phyloP scores from a whole-genome alignment of 331 rosid species.

The Prunus yedoensis region DNA sequence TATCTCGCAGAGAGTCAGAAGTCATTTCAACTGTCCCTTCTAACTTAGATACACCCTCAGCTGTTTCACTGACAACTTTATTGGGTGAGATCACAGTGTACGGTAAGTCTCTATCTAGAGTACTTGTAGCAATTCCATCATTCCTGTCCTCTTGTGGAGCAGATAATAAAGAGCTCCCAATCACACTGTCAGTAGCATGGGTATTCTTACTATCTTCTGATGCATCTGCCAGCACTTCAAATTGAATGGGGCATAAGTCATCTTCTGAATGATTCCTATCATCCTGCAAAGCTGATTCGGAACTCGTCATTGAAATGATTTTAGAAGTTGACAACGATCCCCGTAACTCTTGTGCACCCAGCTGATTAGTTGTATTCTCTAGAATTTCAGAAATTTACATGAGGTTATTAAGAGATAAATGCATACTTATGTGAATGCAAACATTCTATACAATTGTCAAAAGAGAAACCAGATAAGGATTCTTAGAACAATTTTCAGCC shows the following conservation, averaged over 20 bases:
- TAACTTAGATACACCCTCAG: constrained; percentile 26
- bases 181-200: constrained; percentile 22
- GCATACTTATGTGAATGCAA: constrained; percentile 29
- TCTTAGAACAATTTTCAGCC: background rate
- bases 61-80: constrained; percentile 30
- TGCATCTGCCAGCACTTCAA: constrained; percentile 33
- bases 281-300: constrained; percentile 29
- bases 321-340: constrained; percentile 27
- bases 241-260: constrained; percentile 30
- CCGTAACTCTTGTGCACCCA: constrained; percentile 22
- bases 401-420: constrained; percentile 31
- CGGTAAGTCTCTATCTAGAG: constrained; percentile 19
- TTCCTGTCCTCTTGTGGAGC: constrained; percentile 20
- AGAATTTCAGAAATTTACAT: constrained; percentile 28
- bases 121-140: constrained; percentile 32
- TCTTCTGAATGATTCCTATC: constrained; percentile 30
- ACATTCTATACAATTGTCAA: constrained; percentile 9
- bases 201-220: constrained; percentile 28
- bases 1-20: constrained; percentile 31
- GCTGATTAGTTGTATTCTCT: constrained; percentile 21
- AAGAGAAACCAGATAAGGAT: constrained; percentile 9
- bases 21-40: constrained; percentile 31
- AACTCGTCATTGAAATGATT: constrained; percentile 19
- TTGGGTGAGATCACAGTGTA: constrained; percentile 31
- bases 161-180: constrained; percentile 27